Base-by-base conservation (phyloP, 2,329 filamentous ascomycete species). In the Hypomyces perniciosus region DNA sequence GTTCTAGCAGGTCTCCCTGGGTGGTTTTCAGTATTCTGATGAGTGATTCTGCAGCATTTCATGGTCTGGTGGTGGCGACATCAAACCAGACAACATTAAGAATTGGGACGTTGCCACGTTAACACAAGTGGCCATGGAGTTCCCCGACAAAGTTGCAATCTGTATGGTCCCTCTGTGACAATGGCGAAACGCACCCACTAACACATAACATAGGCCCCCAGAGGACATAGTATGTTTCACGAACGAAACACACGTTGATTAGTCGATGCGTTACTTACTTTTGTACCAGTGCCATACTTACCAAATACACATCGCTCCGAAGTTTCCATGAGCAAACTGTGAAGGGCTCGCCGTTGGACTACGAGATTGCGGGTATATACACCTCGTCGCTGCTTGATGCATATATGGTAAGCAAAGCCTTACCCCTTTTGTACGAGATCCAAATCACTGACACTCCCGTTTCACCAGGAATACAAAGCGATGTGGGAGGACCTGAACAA, bases 51-150 rank as follows among this genome's bases (percentile, higher is more conserved):
- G 4, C 10, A 52, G 49, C 1, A 46, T 54, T 9, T 37, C 26
- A 12, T 55, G 53, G 53, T 42, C 37, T 28, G 53, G 53, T 3
- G 53, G 53, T 20, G 53, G 53, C 5, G 53, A 55, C 26, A 52
- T 35, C 12, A 35, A 35, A 35, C 20, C 20, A 20, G 41, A 30
- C 41, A 6, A 12, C 26, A 29, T 12, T 44, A n/a, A 30, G 6
- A 9, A 8, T 12, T 35, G 33, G 33, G 8, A 8, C 8, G 12
- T 35, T 12, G 33, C 8, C 33, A 8, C 33, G 8, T 12, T 35
- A 12, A 35, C 33, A 8, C 8, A 35, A 35, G 33, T 35, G 8
- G 33, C 33, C 8, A 12, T 12, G 8, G 33, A 8, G 8, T 35
- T 35, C 3, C 33, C 33, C 2, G 12, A 35, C 33, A 35, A 35